phyloP scores from a whole-genome alignment of 2,329 filamentous ascomycete genomes.

The Colletotrichum karsti region DNA sequence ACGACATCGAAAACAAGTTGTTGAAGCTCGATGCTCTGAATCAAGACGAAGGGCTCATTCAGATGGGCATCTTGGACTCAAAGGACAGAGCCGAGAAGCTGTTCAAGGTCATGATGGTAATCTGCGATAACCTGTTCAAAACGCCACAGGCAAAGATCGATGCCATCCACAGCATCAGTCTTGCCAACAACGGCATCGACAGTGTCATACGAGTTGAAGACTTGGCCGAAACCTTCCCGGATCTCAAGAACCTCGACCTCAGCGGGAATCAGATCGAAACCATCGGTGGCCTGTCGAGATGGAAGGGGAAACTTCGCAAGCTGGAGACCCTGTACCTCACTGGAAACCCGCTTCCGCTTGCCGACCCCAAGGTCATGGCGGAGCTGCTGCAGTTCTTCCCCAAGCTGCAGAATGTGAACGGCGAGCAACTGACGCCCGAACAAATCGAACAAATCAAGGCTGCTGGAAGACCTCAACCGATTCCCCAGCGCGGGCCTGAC shows the following conservation, averaged over 20 bases:
- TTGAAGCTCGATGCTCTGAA: slow-evolving; percentile 84
- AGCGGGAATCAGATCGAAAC: slow-evolving; percentile 82
- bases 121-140: slow-evolving; percentile 82
- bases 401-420: slow-evolving; percentile 80
- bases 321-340: slow-evolving; percentile 84
- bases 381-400: slow-evolving; percentile 86
- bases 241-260: slow-evolving; percentile 88
- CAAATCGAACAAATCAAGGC: slow-evolving; percentile 67
- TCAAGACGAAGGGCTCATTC: slow-evolving; percentile 74
- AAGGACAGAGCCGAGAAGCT: slow-evolving; percentile 82
- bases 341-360: slow-evolving; percentile 76
- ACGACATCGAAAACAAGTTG: slow-evolving; percentile 75
- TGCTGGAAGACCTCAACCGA: slow-evolving; percentile 60
- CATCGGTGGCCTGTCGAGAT: slow-evolving; percentile 73
- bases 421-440: slow-evolving; percentile 75
- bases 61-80: slow-evolving; percentile 79
- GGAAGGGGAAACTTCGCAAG: slow-evolving; percentile 81
- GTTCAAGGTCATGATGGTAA: slow-evolving; percentile 89
- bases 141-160: slow-evolving; percentile 76
- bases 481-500: slow-evolving; percentile 71
- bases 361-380: slow-evolving; percentile 67
- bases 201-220: slow-evolving; percentile 77
- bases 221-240: slow-evolving; percentile 82
- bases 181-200: slow-evolving; percentile 81
- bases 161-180: slow-evolving; percentile 81